Percentiles rank a stretch among this genome's conserved stretches.
These are phyloP conservation scores for Alternaria incomplexa DNA, from an alignment of 2,329 filamentous ascomycete species.

Conservation along the genomic window DNA sequence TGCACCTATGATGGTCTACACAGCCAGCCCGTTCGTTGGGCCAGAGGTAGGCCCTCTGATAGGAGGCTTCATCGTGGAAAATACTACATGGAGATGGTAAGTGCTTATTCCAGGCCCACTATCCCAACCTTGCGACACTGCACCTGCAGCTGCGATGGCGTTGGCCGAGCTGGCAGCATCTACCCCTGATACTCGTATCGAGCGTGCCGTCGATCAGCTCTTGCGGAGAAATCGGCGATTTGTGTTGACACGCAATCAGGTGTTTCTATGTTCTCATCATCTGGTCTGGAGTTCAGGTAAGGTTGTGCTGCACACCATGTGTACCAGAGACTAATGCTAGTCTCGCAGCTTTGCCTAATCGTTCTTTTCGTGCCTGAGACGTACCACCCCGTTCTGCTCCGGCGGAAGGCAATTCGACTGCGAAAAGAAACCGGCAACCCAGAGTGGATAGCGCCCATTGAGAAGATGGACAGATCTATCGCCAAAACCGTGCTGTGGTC, in stretches of 20 bases:
- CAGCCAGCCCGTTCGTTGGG: conserved; percentile 58
- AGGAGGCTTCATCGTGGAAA: conserved; percentile 83
- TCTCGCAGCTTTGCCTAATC: conserved; percentile 65
- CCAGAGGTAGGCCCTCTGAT: conserved; percentile 65
- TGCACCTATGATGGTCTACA: conserved; percentile 81
- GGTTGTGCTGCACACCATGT: conserved; percentile 22
- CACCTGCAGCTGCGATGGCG: conserved; percentile 2
- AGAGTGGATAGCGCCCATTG: conserved; percentile 77
- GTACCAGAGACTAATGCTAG: conserved; percentile 21
- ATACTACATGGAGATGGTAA: conserved; percentile 65
- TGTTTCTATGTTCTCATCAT: conserved; percentile 79
- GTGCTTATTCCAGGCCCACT: conserved; percentile 20
- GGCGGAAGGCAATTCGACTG: conserved; percentile 71
- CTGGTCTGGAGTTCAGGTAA: conserved; percentile 66
- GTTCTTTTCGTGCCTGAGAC: conserved; percentile 83
- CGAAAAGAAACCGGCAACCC: conserved; percentile 79
- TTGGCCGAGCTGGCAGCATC: conserved; percentile 1
- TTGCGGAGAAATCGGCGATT: conserved; percentile 19
- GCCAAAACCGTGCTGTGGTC: conserved; percentile 57
- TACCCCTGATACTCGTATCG: conserved; percentile 7
- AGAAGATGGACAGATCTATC: conserved; percentile 74
- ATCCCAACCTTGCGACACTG: conserved; percentile 10
- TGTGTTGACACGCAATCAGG: conserved; percentile 36
- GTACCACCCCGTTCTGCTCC: conserved; percentile 75
- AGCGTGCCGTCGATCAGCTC: background rate